Base-by-base conservation (phyloP, 257 asterid species). In the Marsdenia floribunda region DNA sequence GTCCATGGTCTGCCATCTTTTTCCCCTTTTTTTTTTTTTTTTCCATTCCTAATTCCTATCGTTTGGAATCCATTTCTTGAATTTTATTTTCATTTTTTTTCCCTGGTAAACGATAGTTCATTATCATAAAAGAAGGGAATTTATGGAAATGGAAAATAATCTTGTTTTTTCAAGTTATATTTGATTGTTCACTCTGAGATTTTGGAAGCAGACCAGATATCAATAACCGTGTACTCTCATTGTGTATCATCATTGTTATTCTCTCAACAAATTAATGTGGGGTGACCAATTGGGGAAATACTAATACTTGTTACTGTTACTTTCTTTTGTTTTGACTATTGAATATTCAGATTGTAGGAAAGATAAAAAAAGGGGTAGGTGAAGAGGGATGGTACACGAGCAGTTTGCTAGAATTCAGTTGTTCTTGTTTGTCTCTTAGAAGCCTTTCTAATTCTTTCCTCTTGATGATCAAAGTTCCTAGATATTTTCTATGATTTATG, bases 1-100 rank as follows among this genome's bases (percentile, higher is more conserved):
- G 74, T 90, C 54, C 96, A 76, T 80, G 98, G 99, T 94, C 65
- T 8, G 18, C 13, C 33, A 19, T n/a, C 38, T 19, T 61, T 61
- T 16, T 61, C 3, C n/a, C 37, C n/a, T n/a, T n/a, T n/a, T n/a
- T n/a, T n/a, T n/a, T n/a, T n/a, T n/a, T n/a, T 19, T 61, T 61
- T 16, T 61, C 3, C n/a, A 16, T 35, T 42, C 2, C 22, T 29
- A 6, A 18, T 64, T 61, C 21, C 47, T 46, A 18, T 64, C 1
- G 5, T 35, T 54, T 66, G 29, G 42, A 19, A 9, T 21, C 21
- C 15, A 16, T 16, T 66, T 66, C 29, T 66, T 19, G 52, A 66
- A 37, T 37, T 63, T 63, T 3, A 11, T 63, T 63, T 12, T 35
- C 5, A 29, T 29, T 29, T 29, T 29, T 29, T 29, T 29, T 29